Percentiles rank a stretch among this genome's conserved stretches.
Conservation (phyloP, 2,329 filamentous ascomycete species). For the Fusarium chuoi region DNA sequence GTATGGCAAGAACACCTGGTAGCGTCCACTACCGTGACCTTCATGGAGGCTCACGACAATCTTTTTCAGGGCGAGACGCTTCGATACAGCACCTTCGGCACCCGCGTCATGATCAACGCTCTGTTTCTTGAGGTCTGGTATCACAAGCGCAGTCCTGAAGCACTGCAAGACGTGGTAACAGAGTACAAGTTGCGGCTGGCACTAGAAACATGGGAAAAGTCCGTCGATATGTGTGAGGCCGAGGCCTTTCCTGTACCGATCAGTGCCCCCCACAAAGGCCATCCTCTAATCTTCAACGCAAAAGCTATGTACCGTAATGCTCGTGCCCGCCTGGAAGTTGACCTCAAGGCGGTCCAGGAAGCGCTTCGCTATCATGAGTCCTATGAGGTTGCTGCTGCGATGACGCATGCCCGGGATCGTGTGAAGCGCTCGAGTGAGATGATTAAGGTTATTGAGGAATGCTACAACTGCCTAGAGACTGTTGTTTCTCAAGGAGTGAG, state of each 20-base stretch:
- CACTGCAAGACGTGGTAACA: slow-evolving; percentile 94
- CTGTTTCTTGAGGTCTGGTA: slow-evolving; percentile 99
- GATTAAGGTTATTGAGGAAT: slow-evolving; percentile 98
- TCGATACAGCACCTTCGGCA: slow-evolving; percentile 95
- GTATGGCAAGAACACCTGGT: slow-evolving; percentile 85
- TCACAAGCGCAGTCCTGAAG: slow-evolving; percentile 97
- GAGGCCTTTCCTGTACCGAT: slow-evolving; percentile 89
- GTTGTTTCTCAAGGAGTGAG: slow-evolving; percentile 93
- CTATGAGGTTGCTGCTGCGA: slow-evolving; percentile 95
- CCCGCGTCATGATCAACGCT: slow-evolving; percentile 98
- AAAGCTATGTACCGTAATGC: slow-evolving; percentile 98
- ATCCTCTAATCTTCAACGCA: slow-evolving; percentile 97
- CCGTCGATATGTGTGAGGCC: slow-evolving; percentile 90
- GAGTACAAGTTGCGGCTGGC: slow-evolving; percentile 97
- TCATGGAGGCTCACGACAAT: slow-evolving; percentile 93
- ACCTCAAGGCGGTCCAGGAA: slow-evolving; percentile 95
- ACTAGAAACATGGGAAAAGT: slow-evolving; percentile 98
- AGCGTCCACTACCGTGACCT: slow-evolving; percentile 79
- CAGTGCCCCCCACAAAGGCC: slow-evolving; percentile 93
- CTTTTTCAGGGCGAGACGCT: slow-evolving; percentile 93
- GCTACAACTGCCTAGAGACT: slow-evolving; percentile 97
- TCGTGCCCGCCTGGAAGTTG: slow-evolving; percentile 89
- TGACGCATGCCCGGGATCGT: slow-evolving; percentile 93
- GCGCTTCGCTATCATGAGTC: slow-evolving; percentile 96
- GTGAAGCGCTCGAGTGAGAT: slow-evolving; percentile 96